These are phyloP conservation scores for Dothistroma pini DNA, from an alignment of 2,329 filamentous ascomycete genomes.

Conservation along the genomic window DNA sequence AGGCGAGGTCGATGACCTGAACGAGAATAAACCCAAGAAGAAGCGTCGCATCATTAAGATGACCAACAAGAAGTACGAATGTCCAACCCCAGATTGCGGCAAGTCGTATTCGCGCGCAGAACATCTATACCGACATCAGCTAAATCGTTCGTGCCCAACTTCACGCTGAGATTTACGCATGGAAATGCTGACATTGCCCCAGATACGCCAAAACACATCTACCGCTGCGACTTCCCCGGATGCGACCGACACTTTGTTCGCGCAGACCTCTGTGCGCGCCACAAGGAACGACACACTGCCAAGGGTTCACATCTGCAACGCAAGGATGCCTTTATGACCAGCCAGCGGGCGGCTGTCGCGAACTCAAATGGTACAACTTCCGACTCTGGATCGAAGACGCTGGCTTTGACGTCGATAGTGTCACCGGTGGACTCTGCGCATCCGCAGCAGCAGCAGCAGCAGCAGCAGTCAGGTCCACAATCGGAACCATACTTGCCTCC, in stretches of 20 bases:
- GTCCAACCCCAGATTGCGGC: constrained; percentile 79
- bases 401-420: constrained; percentile 12
- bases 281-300: constrained; percentile 49
- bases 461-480: constrained; percentile 8
- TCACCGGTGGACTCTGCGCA: constrained; percentile 25
- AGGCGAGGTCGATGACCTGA: constrained; percentile 26
- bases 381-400: constrained; percentile 12
- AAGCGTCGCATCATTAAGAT: constrained; percentile 34
- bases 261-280: constrained; percentile 79
- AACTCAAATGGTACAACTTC: constrained; percentile 3
- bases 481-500: constrained; percentile 12
- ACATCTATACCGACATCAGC: constrained; percentile 91
- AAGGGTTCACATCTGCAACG: constrained; percentile 73
- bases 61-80: constrained; percentile 64
- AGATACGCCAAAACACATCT: constrained; percentile 94
- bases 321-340: constrained; percentile 64
- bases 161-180: background rate
- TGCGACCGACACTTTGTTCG: constrained; percentile 89
- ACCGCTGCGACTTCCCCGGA: constrained; percentile 86
- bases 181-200: constrained; percentile 11
- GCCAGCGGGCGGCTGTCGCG: constrained; percentile 19
- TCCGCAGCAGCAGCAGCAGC: constrained; percentile 11
- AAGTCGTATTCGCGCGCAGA: constrained; percentile 97
- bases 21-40: constrained; percentile 31
- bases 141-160: constrained; percentile 67